phyloP scores from a whole-genome alignment of 164 flowering plant genomes.

The Nymphaea colorata region DNA sequence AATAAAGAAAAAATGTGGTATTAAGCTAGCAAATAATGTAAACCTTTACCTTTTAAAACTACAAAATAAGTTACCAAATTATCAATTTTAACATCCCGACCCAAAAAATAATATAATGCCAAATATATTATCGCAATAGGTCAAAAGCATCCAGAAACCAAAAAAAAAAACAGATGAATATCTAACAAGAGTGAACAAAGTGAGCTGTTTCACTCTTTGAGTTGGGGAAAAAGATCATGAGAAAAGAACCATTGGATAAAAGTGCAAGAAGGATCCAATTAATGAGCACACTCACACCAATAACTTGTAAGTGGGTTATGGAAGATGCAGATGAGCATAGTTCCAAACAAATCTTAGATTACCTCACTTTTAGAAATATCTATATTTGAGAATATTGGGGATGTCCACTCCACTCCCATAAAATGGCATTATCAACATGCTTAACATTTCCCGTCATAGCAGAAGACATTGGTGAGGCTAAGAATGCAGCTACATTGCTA shows the following conservation, averaged over 20 bases:
- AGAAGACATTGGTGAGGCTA: slow-evolving; percentile 87
- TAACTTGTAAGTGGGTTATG: background rate
- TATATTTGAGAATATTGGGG: slow-evolving; percentile 67
- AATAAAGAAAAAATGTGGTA: too few species aligned
- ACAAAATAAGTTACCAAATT: too few species aligned
- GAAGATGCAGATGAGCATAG: background rate
- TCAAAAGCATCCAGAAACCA: too few species aligned
- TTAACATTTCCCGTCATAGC: slow-evolving; percentile 83
- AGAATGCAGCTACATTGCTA: slow-evolving; percentile 82
- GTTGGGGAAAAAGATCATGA: background rate
- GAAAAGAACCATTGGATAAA: background rate
- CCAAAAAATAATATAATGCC: too few species aligned
- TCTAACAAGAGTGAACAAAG: background rate
- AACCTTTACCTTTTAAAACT: too few species aligned
- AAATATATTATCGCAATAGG: too few species aligned
- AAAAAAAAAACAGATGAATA: too few species aligned
- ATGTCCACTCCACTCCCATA: slow-evolving; percentile 91
- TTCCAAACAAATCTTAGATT: background rate
- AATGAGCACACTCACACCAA: background rate
- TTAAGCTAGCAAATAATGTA: too few species aligned
- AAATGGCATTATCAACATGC: slow-evolving; percentile 83
- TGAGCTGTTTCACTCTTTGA: background rate
- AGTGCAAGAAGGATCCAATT: background rate
- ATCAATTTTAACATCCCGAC: too few species aligned
- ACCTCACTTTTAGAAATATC: slow-evolving; percentile 37